These are phyloP conservation scores for Talaromyces funiculosus DNA, from an alignment of 2,329 filamentous ascomycete genomes.

Conservation along the genomic window DNA sequence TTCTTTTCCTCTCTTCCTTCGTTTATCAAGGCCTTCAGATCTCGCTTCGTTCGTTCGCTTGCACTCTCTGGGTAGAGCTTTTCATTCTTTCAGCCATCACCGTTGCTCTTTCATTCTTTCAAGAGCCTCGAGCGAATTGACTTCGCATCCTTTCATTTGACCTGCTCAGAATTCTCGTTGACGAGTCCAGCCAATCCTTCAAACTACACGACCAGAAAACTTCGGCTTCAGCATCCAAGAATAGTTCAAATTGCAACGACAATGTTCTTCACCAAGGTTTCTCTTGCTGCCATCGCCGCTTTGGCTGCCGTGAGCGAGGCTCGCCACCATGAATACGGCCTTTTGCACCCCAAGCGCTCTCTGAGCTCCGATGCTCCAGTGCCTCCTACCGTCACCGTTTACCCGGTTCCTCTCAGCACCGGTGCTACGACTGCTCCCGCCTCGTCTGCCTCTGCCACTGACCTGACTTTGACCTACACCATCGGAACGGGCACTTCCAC, in stretches of 20 bases:
- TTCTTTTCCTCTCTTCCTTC: constrained; percentile 5
- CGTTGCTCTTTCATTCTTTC: constrained; percentile 15
- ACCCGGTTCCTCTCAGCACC: constrained; percentile 20
- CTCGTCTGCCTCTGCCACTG: constrained; percentile 14
- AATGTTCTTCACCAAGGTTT: constrained; percentile 36
- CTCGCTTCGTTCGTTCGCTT: constrained; percentile 4
- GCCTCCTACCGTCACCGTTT: constrained; percentile 17
- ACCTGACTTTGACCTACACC: constrained; percentile 37
- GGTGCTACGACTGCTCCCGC: constrained; percentile 14
- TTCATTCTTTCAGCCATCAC: constrained; percentile 8
- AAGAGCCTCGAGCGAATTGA: constrained; percentile 14
- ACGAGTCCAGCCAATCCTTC: constrained; percentile 13
- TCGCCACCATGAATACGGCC: constrained; percentile 20
- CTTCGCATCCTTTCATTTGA: constrained; percentile 16
- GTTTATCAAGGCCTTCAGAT: constrained; percentile 5
- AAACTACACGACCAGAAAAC: neutral
- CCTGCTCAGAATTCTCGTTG: constrained; percentile 14
- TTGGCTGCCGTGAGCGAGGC: constrained; percentile 33
- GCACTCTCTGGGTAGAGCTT: constrained; percentile 14
- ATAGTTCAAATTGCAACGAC: constrained; percentile 10
- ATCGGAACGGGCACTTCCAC: constrained; percentile 30
- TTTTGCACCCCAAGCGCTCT: constrained; percentile 18
- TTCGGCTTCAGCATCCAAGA: neutral
- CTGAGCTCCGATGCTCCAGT: neutral
- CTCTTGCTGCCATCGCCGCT: constrained; percentile 30